Evolutionary conservation across 305 asterid species (phyloP), one percentile per base, ranked within the genome.

Genomic region (Rubia peregrina): DNA sequence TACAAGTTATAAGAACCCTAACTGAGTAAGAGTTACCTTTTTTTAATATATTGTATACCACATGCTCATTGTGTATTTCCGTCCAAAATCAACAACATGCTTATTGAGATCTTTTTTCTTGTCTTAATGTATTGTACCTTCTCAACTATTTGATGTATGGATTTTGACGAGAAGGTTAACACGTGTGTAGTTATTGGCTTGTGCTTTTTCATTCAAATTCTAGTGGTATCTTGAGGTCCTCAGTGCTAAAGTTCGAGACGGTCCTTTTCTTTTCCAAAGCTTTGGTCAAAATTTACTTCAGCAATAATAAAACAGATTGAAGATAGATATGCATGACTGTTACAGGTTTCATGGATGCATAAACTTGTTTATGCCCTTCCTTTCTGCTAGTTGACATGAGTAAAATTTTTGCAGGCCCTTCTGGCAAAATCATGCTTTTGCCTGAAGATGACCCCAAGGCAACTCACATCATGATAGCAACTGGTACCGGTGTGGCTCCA

Each of bases 401-500:
- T 40, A n/a, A 30, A 49, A 65, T 72, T 69, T 59, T 69, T 63
- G 17, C 87, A 94, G 99, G 99, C 65, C 99, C 99, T 74, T 94
- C 99, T 24, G 99, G 99, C 43, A 89, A 91, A 87, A 80, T 94
- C 73, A 94, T 94, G 98, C 96, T 94, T 80, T 86, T 94, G 66
- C 99, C 98, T 0, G 98, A 91, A 84, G 90, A 91, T 2, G 60
- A 94, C 69, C 96, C 95, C n/a, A 91, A 87, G 26, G 95, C 93
- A 48, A 89, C 91, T 71, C 98, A 94, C 90, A 94, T 94, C 40
- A 91, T 94, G 98, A 85, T 94, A 41, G 99, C 90, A 70, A 94
- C 98, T 33, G 98, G 99, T 70, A 94, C 99, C 6, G 99, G 99
- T 7, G 90, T 91, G 75, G 99, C 99, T 38, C 99, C 98, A 6